phyloP scores from a whole-genome alignment of 345 rosid genomes.

The Euphorbia pulcherrima region DNA sequence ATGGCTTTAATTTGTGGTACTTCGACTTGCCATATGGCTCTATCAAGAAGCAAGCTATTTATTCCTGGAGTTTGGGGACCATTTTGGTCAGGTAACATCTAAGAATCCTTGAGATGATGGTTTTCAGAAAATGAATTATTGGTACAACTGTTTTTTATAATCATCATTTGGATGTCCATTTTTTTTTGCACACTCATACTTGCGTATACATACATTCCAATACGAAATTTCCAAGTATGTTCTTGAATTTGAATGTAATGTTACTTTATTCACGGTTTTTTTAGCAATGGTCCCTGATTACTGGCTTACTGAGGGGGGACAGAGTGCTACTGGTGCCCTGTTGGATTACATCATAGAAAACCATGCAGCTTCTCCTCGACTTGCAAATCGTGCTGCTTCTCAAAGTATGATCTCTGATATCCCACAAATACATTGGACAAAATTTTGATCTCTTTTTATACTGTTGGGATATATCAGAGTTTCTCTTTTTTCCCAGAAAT shows the following conservation, averaged over 20 bases:
- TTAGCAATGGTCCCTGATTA: conserved; percentile 86
- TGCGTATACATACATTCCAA: background rate
- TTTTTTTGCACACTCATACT: background rate
- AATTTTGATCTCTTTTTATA: background rate
- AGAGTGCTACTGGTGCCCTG: conserved; percentile 97
- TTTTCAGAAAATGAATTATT: background rate
- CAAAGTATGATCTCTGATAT: conserved; percentile 44
- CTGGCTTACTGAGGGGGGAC: conserved; percentile 99
- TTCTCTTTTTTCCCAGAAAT: conserved; percentile 49
- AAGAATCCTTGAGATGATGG: background rate
- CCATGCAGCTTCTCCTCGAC: conserved; percentile 79
- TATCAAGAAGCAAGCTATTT: conserved; percentile 71
- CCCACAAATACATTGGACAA: background rate
- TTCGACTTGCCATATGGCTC: conserved; percentile 97
- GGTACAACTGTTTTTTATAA: background rate
- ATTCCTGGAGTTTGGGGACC: conserved; percentile 99
- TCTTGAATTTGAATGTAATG: background rate
- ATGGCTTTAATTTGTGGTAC: conserved; percentile 95
- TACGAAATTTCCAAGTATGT: background rate
- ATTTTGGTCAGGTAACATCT: conserved; percentile 82
- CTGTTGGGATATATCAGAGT: background rate
- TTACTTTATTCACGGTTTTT: conserved; percentile 14
- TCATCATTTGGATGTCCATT: conserved; percentile 3
- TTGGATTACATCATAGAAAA: conserved; percentile 78
- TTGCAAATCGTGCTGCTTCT: conserved; percentile 91